Base-by-base conservation (phyloP, 139 green algal species). In the Chlamydomonas applanata region DNA sequence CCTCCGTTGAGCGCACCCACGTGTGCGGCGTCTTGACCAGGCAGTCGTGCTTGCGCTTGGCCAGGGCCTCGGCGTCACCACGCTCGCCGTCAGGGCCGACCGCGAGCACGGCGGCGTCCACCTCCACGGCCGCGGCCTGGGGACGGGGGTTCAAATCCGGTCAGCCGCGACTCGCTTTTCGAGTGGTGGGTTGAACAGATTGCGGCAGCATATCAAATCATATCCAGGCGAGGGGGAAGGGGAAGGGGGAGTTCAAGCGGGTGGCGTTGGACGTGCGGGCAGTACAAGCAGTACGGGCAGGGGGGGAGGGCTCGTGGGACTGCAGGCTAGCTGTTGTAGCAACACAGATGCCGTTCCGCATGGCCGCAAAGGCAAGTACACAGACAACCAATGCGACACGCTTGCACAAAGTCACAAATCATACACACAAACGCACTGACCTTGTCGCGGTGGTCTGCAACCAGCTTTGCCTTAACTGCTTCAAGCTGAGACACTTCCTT, bases 371-470 rank as follows among this genome's bases (percentile, higher is more conserved):
- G n/a, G n/a, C n/a, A n/a, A n/a, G n/a, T n/a, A n/a, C n/a, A n/a
- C n/a, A n/a, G n/a, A 7, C 29, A 44, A 22, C 27, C 29, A 4
- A 17, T 69, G 16, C 11, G 32, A 46, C 27, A 25, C 61, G n/a
- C 17, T 19, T 49, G 7, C 40, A 7, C 11, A 19, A 11, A 49
- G 40, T 19, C 40, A 49, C 40, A 7, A 49, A 19, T 49, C 40
- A 7, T 49, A 7, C 7, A 49, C 7, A 49, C 40, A 49, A 49
- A 11, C n/a, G n/a, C n/a, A 16, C 78, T 24, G 71, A 85, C 74
- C 80, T 85, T 86, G 76, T 86, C 81, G 11, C 56, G 53, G 16
- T 81, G 35, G 69, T 86, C 81, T 20, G 76, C 81, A 54, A 77
- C 73, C 34, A 86, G 76, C 69, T 71, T 78, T 14, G 49, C 63